Evolutionary conservation across 306 rosid genomes (phyloP), one percentile per base, ranked within the genome.

Genomic region (Vigna hirtella): DNA sequence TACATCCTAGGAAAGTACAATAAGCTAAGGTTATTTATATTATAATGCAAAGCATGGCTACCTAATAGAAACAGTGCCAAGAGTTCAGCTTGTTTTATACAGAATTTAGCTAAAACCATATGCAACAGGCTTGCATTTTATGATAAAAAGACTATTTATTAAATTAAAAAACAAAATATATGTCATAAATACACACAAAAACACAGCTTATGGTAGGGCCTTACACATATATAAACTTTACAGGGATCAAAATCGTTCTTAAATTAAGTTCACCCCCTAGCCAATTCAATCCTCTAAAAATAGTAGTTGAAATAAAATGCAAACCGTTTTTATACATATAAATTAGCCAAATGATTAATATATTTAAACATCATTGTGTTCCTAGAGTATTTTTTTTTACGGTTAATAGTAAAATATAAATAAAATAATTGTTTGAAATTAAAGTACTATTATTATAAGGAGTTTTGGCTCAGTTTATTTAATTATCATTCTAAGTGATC

Each of bases 1-100:
- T 74, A 80, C 80, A 57, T 69, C 17, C 59, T 76, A 88, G 61
- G 28, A 77, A 80, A 64, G 64, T 57, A 45, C 16, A 15, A 63
- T 14, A 48, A 68, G 64, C 77, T 63, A 59, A 48, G 20, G 20
- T 70, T 71, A 18, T 11, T 71, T 14, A 22, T 76, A 20, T 22
- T 63, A 63, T 66, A 67, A 51, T 73, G 9, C 22, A 20, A 68
- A 45, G 16, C 74, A 48, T 28, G 4, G 2, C 14, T n/a, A 63
- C 0, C 8, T 63, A 34, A 20, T 20, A 34, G 26, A 61, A 61
- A 32, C 43, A 6, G 20, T 28, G 6, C 3, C 17, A 58, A 58
- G 9, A 40, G 11, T 40, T 40, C 9, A 34, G 6, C 38, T 4
- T 34, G 1, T 34, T 34, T 34, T 34, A 34, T 4, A 40, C 8